Evolutionary conservation across 345 rosid species (phyloP).

Genomic region (Sisymbrium irio): DNA sequence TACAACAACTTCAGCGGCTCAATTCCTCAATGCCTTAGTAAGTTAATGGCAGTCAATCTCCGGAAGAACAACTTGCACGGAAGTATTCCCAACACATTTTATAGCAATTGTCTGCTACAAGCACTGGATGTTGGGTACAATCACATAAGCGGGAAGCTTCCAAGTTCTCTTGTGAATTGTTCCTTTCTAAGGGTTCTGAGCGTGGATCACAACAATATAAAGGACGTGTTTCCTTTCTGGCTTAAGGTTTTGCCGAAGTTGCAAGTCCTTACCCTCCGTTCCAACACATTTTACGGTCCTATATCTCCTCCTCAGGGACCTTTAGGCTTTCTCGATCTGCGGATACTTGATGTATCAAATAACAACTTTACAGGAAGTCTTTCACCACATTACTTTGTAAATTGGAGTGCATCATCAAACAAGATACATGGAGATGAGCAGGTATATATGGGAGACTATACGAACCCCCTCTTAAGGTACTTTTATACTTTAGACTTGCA

Average conservation of each 20-base stretch:
- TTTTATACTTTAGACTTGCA: background rate
- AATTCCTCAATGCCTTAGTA: no score
- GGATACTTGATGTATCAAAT: conserved; percentile 6
- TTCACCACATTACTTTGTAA: background rate
- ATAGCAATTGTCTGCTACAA: background rate
- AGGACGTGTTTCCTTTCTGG: conserved; percentile 16
- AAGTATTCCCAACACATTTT: background rate
- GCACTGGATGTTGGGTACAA: background rate
- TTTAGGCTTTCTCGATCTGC: background rate
- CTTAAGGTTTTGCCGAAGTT: background rate
- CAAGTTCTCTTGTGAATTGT: conserved; percentile 12
- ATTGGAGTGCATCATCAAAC: background rate
- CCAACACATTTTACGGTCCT: conserved; percentile 17
- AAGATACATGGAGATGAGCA: background rate
- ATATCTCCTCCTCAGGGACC: conserved; percentile 15
- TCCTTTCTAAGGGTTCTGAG: background rate
- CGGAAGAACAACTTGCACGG: no score
- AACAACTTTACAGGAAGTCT: background rate
- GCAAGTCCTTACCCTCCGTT: conserved; percentile 2
- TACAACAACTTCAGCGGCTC: no score
- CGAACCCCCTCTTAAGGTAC: background rate
- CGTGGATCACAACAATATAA: conserved; percentile 5
- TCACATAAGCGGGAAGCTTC: background rate
- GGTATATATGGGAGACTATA: background rate
- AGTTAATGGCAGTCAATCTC: no score